Conservation (phyloP, 2,329 filamentous ascomycete species). For the Alternaria brassicicola region DNA sequence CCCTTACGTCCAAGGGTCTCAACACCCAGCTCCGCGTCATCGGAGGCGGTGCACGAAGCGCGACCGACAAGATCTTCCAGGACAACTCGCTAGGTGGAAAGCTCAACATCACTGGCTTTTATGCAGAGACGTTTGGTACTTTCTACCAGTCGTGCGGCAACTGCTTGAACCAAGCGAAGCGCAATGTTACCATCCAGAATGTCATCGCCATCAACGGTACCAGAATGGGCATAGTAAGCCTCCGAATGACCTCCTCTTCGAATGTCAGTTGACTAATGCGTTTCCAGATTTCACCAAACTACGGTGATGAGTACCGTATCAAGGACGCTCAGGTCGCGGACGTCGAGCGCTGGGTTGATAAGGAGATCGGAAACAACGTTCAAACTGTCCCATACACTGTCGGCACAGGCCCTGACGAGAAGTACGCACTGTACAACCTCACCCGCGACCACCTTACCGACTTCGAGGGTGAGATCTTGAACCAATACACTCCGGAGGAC, state of each 20-base stretch:
- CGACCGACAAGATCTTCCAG: constrained; percentile 34
- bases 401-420: constrained; percentile 34
- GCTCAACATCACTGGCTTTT: constrained; percentile 34
- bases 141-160: constrained; percentile 37
- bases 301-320: constrained; percentile 34
- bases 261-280: neutral
- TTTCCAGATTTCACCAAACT: constrained; percentile 29
- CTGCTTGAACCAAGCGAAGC: constrained; percentile 36
- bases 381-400: constrained; percentile 35
- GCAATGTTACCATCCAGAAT: constrained; percentile 36
- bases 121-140: constrained; percentile 34
- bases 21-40: constrained; percentile 37
- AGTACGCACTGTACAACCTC: constrained; percentile 34
- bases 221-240: constrained; percentile 32
- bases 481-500: constrained; percentile 26
- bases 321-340: constrained; percentile 28
- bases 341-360: constrained; percentile 30
- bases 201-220: constrained; percentile 33
- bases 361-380: constrained; percentile 37
- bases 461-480: constrained; percentile 26
- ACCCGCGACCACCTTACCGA: constrained; percentile 31
- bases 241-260: neutral
- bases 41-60: constrained; percentile 34
- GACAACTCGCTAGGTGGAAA: constrained; percentile 30
- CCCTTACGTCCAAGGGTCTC: constrained; percentile 31